A percentile compares a stretch with the other conserved stretches of the same genome.
Conservation (phyloP, 306 rosid species). For the Ammopiptanthus mongolicus region DNA sequence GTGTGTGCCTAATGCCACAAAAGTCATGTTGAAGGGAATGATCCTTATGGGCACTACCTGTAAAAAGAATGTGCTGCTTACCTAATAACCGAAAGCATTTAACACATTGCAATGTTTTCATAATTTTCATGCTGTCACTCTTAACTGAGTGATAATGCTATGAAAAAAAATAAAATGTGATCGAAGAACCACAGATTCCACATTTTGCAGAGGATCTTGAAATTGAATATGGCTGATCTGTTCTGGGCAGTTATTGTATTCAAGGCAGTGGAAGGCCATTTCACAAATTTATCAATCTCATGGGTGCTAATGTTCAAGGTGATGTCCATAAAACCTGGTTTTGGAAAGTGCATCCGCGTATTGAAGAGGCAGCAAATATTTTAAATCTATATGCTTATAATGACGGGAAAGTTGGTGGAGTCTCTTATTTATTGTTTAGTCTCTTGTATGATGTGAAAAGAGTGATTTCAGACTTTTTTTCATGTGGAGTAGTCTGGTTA, state of each 20-base stretch:
- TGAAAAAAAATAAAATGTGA: background rate
- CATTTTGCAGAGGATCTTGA: background rate
- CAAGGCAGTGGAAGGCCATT: background rate
- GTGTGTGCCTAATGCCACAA: background rate
- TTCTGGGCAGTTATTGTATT: background rate
- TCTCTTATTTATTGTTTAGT: background rate
- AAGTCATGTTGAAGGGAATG: background rate
- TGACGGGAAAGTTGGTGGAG: constrained; percentile 9
- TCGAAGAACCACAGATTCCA: background rate
- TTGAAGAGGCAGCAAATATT: background rate
- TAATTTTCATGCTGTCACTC: background rate
- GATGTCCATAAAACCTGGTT: constrained; percentile 3
- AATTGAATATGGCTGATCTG: background rate
- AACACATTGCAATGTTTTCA: background rate
- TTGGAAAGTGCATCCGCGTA: background rate
- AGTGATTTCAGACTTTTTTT: background rate
- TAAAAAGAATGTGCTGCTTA: background rate
- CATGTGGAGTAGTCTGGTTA: background rate
- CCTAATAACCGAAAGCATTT: background rate
- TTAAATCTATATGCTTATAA: background rate
- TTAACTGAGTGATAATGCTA: background rate
- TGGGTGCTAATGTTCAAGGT: background rate
- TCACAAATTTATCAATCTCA: background rate
- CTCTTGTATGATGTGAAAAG: background rate
- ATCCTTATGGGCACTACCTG: background rate